Evolutionary conservation across 768 basidiomycete species (phyloP).

Genomic region (Megacollybia marginata): DNA sequence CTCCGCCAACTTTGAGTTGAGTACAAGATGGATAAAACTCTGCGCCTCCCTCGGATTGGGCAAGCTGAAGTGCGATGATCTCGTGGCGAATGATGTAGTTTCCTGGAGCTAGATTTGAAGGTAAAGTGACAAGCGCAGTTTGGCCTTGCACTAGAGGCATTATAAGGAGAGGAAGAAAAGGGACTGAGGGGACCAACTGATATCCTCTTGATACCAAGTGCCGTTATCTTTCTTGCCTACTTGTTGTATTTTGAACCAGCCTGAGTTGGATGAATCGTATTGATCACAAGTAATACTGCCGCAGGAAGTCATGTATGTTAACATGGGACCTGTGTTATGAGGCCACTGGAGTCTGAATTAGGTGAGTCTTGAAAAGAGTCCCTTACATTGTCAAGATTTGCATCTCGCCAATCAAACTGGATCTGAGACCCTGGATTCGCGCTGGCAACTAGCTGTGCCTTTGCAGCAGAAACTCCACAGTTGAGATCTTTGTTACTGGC

Average conservation of each 20-base stretch:
- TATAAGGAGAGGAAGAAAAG: background rate
- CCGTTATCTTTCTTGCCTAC: conserved; percentile 20
- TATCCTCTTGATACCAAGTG: conserved; percentile 28
- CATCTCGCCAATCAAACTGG: conserved; percentile 34
- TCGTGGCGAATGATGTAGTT: conserved; percentile 46
- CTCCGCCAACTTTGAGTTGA: conserved; percentile 29
- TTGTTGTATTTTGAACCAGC: conserved; percentile 43
- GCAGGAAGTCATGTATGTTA: conserved; percentile 46
- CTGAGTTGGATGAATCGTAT: conserved; percentile 30
- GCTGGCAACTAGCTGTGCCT: conserved; percentile 14
- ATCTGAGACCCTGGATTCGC: conserved; percentile 36
- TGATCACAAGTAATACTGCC: conserved; percentile 29
- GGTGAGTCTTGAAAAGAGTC: background rate
- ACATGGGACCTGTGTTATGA: conserved; percentile 38
- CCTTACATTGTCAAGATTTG: conserved; percentile 16
- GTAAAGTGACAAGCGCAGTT: conserved; percentile 23
- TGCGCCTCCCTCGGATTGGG: conserved; percentile 33
- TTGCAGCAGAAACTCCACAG: conserved; percentile 1
- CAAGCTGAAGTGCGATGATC: conserved; percentile 45
- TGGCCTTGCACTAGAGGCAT: conserved; percentile 19
- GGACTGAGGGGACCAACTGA: conserved; percentile 17
- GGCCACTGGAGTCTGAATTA: conserved; percentile 26
- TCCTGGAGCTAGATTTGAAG: conserved; percentile 29
- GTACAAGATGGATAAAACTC: conserved; percentile 51
- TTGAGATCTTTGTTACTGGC: background rate